Evolutionary conservation across 805 yeast genomes (phyloP).

Genomic region (Zygotorulaspora chibaensis): DNA sequence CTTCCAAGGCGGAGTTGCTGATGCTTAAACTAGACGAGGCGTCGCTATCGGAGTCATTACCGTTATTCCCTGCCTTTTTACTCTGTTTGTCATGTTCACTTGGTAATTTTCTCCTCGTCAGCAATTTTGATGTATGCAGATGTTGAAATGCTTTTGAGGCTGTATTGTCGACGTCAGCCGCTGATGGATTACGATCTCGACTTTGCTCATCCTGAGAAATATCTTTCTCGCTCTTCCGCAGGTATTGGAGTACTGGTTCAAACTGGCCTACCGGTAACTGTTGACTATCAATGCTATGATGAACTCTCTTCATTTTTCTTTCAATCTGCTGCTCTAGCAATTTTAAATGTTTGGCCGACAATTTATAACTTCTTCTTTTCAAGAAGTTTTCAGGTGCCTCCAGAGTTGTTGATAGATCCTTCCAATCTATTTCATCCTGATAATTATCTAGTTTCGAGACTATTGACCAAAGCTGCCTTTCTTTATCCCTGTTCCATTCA

Average conservation of each 20-base stretch:
- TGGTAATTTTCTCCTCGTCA: constrained; percentile 14
- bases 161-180: constrained; percentile 8
- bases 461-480: constrained; percentile 31
- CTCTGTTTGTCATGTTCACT: constrained; percentile 5
- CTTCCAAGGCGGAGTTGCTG: constrained; percentile 41
- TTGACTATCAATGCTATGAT: constrained; percentile 8
- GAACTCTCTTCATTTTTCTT: constrained; percentile 10
- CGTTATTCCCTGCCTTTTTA: constrained; percentile 2
- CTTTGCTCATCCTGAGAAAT: neutral
- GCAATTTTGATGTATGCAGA: constrained; percentile 27
- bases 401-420: constrained; percentile 33
- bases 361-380: constrained; percentile 28
- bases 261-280: constrained; percentile 5
- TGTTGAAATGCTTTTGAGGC: constrained; percentile 18
- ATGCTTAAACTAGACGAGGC: constrained; percentile 38
- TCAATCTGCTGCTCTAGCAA: constrained; percentile 26
- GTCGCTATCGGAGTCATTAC: constrained; percentile 26
- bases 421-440: constrained; percentile 30
- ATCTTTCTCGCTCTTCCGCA: neutral
- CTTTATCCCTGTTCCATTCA: constrained; percentile 33
- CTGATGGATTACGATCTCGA: neutral
- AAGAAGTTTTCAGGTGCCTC: constrained; percentile 34
- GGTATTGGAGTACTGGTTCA: constrained; percentile 1
- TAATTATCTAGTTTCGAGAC: constrained; percentile 24
- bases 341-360: constrained; percentile 27